Evolutionary conservation across 2,329 filamentous ascomycete genomes (phyloP), one percentile per base, ranked within the genome.

Genomic region (Fusarium nurragi): DNA sequence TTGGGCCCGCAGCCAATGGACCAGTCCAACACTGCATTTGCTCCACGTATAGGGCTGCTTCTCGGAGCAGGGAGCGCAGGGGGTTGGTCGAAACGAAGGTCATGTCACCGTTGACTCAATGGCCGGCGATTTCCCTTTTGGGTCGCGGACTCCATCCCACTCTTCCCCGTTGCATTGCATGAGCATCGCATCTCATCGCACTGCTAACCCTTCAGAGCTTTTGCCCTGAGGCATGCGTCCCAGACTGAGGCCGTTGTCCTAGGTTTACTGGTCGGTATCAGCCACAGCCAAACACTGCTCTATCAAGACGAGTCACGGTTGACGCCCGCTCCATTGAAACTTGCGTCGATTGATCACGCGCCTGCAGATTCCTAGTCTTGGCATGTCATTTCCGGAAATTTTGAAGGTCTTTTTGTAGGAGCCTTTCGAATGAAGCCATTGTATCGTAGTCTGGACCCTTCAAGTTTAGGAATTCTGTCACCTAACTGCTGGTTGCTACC

Each of bases 1-100:
- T 54, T 64, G 50, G 60, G 59, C 51, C 54, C 48, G 44, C 49
- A 47, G 34, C 64, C 70, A 71, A 71, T 72, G 34, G 58, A 60
- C 54, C 47, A 58, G 39, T 48, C 45, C 32, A 28, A 30, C 44
- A 45, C 30, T 46, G 56, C 54, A 48, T 58, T 58, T 45, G 55
- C 70, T 72, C 70, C 70, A 72, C 70, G 69, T 54, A 51, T 72
- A 72, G 70, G 70, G 70, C 70, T 72, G 70, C 54, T 70, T 57
- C 45, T 59, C 40, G 51, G 53, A 44, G 46, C 57, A 64, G 60
- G 66, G 66, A 48, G 50, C 39, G 44, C 57, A 64, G 60, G 66
- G 66, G 66, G 61, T 47, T 60, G 51, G 54, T 32, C 34, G 50
- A 60, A 57, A 54, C 49, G 38, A 47, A 64, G 52, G 40, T 54